Percentiles rank a stretch among this genome's conserved stretches.
Evolutionary conservation across 495 filamentous ascomycete species (phyloP).

Genomic region (Astrothelium subdiscretum): DNA sequence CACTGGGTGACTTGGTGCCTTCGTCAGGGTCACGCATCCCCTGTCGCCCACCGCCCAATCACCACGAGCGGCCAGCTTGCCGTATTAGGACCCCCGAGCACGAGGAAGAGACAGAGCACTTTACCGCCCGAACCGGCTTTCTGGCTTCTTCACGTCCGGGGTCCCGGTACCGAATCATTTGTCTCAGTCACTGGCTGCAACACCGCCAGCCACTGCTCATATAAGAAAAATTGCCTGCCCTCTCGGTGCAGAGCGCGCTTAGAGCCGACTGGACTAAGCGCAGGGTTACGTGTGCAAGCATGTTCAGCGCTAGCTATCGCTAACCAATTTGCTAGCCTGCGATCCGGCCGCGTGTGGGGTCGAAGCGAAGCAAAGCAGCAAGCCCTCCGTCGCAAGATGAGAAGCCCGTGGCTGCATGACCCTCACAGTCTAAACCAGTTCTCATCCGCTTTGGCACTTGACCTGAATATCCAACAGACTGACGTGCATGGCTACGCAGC

Average conservation of each 20-base stretch:
- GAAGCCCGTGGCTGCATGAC: not conserved
- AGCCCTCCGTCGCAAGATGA: conserved; percentile 2
- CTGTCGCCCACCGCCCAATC: not conserved
- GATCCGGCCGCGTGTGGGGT: conserved; percentile 1
- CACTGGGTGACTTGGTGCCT: too few species aligned
- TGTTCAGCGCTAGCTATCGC: not conserved
- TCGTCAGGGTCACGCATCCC: too few species aligned
- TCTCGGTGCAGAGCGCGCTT: not conserved
- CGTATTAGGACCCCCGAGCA: not conserved
- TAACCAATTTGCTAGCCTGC: not conserved
- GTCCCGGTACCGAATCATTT: not conserved
- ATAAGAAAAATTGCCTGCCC: too few species aligned
- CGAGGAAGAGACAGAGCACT: not conserved
- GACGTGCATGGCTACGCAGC: conserved; percentile 1
- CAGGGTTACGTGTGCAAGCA: not conserved
- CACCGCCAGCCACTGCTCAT: not conserved
- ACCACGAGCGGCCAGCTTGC: not conserved
- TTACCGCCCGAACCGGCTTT: not conserved
- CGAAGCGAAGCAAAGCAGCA: too few species aligned
- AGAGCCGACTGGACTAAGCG: not conserved
- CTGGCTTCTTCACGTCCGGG: not conserved
- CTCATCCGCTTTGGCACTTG: not conserved
- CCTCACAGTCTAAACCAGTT: not conserved
- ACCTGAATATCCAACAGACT: not conserved
- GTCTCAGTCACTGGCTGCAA: not conserved